Evolutionary conservation across 805 yeast species (phyloP).

Genomic region (Candida qinlingensis): DNA sequence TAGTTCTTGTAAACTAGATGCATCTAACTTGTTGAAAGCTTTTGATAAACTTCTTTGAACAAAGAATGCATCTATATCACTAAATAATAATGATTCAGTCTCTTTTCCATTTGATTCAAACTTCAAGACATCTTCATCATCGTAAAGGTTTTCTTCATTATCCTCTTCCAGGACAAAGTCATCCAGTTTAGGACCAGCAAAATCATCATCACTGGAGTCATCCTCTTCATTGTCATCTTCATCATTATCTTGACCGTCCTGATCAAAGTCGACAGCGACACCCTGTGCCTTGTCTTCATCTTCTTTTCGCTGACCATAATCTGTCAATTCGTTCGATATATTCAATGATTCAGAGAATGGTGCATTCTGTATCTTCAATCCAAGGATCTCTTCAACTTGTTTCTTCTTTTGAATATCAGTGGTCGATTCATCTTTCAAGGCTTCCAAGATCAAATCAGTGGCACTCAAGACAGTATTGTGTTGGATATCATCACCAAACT

Average conservation of each 20-base stretch:
- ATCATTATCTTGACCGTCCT: conserved; percentile 25
- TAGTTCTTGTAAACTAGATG: conserved; percentile 34
- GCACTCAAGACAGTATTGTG: conserved; percentile 69
- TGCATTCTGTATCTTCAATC: conserved; percentile 25
- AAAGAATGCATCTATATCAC: conserved; percentile 45
- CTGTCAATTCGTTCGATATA: conserved; percentile 44
- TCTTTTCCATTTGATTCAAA: conserved; percentile 14
- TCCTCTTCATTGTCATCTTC: conserved; percentile 23
- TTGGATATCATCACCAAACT: conserved; percentile 66
- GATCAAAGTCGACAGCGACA: conserved; percentile 27
- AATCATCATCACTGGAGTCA: conserved; percentile 27
- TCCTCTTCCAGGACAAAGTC: conserved; percentile 23
- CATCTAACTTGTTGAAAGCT: conserved; percentile 30
- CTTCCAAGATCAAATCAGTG: conserved; percentile 57
- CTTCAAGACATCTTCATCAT: conserved; percentile 18
- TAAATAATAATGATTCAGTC: conserved; percentile 25
- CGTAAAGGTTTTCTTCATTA: conserved; percentile 19
- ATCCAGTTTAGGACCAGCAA: conserved; percentile 28
- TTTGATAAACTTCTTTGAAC: conserved; percentile 45
- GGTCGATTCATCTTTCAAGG: conserved; percentile 41
- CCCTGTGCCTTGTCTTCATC: conserved; percentile 37
- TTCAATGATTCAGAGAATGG: conserved; percentile 26
- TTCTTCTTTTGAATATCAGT: conserved; percentile 43
- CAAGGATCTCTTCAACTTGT: conserved; percentile 42
- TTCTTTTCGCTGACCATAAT: conserved; percentile 30